Base-by-base conservation (phyloP, 129 eudicot genomes). In the Helianthus tuberosus region DNA sequence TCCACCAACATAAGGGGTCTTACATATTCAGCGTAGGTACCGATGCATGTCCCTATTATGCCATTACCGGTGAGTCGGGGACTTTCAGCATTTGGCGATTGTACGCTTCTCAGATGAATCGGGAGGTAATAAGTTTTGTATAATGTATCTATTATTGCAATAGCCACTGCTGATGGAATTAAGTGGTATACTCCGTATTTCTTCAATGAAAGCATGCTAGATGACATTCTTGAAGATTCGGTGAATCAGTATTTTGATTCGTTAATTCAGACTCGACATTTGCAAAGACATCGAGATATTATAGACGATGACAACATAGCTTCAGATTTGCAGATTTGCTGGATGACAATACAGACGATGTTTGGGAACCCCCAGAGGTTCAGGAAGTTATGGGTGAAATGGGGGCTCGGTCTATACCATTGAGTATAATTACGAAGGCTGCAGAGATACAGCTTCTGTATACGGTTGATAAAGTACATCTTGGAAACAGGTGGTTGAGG, bases 141-240 rank as follows among this genome's bases (percentile, higher is more conserved):
- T n/a, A n/a, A n/a, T n/a, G n/a, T n/a, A n/a, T n/a, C n/a, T n/a
- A n/a, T n/a, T n/a, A 86, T 93, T 70, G 96, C 96, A 8, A 89
- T 93, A 73, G 96, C 98, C 71, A 84, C 96, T 0, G 72, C 84
- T 9, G 92, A 86, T 51, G 98, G 96, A 43, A 90, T 89, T 27
- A 93, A 90, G 84, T 89, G 98, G 98, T 93, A 84, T 50, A 90
- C 96, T 70, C 98, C 98, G 0, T 93, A 86, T 79, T 93, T 93
- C 66, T 93, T 93, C 78, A 93, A 93, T 80, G 90, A 93, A 82
- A 86, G 75, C 80, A 75, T 84, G 86, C 79, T 93, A 44, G 98
- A 93, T 73, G 89, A 83, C 79, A 93, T 93, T 81, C 98, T 93
- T 67, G 96, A 93, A 71, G 98, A 93, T 71, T 93, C 98, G 0